These are phyloP conservation scores for Acer negundo DNA, from an alignment of 345 rosid genomes.

Conservation along the genomic window DNA sequence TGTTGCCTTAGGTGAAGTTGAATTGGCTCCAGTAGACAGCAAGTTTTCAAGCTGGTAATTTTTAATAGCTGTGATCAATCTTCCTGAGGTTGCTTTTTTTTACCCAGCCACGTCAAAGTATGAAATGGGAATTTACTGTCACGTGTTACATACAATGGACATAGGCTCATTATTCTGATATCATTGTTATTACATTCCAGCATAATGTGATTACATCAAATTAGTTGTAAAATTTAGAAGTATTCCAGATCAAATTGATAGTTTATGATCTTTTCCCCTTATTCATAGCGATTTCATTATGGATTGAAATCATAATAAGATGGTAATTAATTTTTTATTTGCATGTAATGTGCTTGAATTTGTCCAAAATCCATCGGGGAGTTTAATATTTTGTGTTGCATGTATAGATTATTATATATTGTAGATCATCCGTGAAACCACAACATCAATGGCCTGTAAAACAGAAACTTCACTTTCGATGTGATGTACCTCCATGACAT, in stretches of 20 bases:
- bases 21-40: background rate
- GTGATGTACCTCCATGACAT: slow-evolving; percentile 92
- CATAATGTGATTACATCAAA: background rate
- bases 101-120: background rate
- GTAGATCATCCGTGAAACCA: slow-evolving; percentile 79
- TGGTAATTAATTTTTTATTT: background rate
- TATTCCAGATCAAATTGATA: background rate
- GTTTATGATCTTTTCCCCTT: background rate
- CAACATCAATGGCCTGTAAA: slow-evolving; percentile 69
- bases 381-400: slow-evolving; percentile 12
- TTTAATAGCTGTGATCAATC: background rate
- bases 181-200: background rate
- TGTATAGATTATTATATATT: slow-evolving; percentile 69
- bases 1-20: background rate
- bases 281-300: background rate
- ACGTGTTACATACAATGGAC: no score
- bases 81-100: background rate
- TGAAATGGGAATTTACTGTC: background rate
- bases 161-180: background rate
- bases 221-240: slow-evolving; percentile 2
- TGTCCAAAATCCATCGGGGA: background rate
- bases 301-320: background rate
- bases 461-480: slow-evolving; percentile 88
- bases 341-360: background rate
- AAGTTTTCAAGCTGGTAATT: background rate